Evolutionary conservation across 495 filamentous ascomycete genomes (phyloP).

Genomic region (Gamarada debralockiae): DNA sequence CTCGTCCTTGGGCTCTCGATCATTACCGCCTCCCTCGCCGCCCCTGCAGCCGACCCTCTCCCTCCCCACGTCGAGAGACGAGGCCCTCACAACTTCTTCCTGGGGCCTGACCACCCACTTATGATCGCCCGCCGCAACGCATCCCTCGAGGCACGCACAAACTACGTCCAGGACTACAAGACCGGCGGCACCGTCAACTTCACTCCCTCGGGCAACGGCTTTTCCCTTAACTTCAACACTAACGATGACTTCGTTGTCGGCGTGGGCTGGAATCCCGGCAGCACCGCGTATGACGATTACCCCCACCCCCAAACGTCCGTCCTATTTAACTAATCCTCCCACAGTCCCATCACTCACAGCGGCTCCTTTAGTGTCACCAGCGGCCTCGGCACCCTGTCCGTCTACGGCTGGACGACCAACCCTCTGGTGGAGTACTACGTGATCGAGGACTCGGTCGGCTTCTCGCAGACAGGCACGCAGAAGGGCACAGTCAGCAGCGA

Average conservation of each 20-base stretch:
- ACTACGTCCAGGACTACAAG: neutral
- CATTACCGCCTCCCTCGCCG: neutral
- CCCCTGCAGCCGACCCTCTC: neutral
- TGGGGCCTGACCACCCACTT: neutral
- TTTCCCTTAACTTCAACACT: neutral
- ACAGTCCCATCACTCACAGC: neutral
- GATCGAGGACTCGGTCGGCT: neutral
- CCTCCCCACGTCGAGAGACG: too few relatives aligned
- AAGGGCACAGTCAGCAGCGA: constrained; percentile 54
- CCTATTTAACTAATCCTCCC: neutral
- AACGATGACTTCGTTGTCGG: neutral
- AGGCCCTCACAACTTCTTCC: neutral
- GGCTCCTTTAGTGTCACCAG: neutral
- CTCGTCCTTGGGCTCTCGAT: neutral
- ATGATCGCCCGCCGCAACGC: neutral
- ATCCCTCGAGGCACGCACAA: neutral
- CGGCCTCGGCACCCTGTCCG: neutral
- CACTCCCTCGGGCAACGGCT: neutral
- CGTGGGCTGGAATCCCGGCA: neutral
- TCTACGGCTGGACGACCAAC: neutral
- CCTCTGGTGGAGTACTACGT: too few relatives aligned
- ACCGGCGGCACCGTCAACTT: neutral
- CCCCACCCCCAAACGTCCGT: neutral
- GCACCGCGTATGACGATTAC: neutral
- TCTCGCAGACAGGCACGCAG: neutral